A percentile compares a stretch with the other conserved stretches of the same genome.
These are phyloP conservation scores for Colletotrichum caudatum DNA, from an alignment of 2,329 filamentous ascomycete genomes.

Conservation along the genomic window DNA sequence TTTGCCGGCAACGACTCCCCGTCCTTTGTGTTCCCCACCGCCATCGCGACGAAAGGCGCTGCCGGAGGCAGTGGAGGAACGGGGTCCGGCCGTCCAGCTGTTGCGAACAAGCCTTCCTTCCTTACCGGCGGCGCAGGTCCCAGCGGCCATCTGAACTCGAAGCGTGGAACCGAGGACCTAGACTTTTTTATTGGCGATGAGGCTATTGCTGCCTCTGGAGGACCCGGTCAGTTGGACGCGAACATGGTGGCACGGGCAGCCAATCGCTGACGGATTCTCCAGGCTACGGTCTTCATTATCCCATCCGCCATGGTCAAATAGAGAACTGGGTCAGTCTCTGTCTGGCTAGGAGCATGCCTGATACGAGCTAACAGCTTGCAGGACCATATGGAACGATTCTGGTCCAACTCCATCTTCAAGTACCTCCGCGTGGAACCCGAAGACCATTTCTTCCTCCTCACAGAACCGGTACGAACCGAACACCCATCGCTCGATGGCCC, in stretches of 20 bases:
- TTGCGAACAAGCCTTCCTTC: slow-evolving; percentile 95
- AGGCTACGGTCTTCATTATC: slow-evolving; percentile 97
- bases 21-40: slow-evolving; percentile 98
- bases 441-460: slow-evolving; percentile 98
- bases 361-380: slow-evolving; percentile 55
- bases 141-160: slow-evolving; percentile 84
- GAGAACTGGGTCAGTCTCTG: slow-evolving; percentile 89
- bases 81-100: slow-evolving; percentile 87
- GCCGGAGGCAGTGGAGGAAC: slow-evolving; percentile 78
- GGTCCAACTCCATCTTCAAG: slow-evolving; percentile 99
- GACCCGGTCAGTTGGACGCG: slow-evolving; percentile 72
- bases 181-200: slow-evolving; percentile 99
- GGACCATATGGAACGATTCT: slow-evolving; percentile 99
- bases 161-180: slow-evolving; percentile 96
- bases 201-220: slow-evolving; percentile 84
- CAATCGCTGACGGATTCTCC: slow-evolving; percentile 44
- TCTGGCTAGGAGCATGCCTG: neutral
- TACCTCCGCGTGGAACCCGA: slow-evolving; percentile 98
- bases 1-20: slow-evolving; percentile 99
- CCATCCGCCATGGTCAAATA: slow-evolving; percentile 96
- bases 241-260: neutral
- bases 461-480: slow-evolving; percentile 80
- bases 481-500: slow-evolving; percentile 3
- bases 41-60: slow-evolving; percentile 93
- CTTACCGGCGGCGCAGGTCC: slow-evolving; percentile 90